These are phyloP conservation scores for Actinomucor elegans DNA, from an alignment of 371 early-diverging fungal species.

Conservation along the genomic window DNA sequence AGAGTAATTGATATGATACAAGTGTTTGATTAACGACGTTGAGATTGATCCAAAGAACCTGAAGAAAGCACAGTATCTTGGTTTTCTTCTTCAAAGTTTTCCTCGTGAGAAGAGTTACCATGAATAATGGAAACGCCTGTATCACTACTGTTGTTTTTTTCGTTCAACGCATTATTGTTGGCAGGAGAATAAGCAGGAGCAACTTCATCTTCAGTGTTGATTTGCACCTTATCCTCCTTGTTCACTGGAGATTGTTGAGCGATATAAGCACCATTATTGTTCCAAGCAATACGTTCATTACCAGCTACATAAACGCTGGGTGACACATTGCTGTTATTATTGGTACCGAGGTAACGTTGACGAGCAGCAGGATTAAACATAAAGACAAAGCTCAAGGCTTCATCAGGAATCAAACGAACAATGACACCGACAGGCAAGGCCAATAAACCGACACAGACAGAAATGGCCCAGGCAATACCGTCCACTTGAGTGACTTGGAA, in stretches of 20 bases:
- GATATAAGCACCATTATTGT: background rate
- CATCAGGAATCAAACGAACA: conserved; percentile 64
- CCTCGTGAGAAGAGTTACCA: background rate
- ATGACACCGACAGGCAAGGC: conserved; percentile 69
- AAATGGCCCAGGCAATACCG: conserved; percentile 64
- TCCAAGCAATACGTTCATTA: conserved; percentile 32
- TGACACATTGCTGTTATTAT: background rate
- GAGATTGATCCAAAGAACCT: conserved; percentile 15
- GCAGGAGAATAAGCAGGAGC: conserved; percentile 11
- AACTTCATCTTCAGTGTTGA: conserved; percentile 5
- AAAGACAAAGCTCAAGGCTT: conserved; percentile 32
- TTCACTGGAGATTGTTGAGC: background rate
- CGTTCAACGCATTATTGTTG: background rate
- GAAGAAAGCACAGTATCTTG: conserved; percentile 29
- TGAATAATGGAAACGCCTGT: background rate
- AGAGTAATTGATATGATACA: background rate
- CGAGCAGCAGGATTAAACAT: conserved; percentile 27
- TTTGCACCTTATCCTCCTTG: background rate
- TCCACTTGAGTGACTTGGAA: conserved; percentile 48
- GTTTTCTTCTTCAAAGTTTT: conserved; percentile 25
- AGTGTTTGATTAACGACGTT: background rate
- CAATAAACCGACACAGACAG: conserved; percentile 58
- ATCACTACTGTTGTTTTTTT: background rate
- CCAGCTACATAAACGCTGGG: conserved; percentile 36
- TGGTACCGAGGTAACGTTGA: conserved; percentile 25